Evolutionary conservation across 2,329 filamentous ascomycete genomes (phyloP), one percentile per base, ranked within the genome.

Genomic region (Cladophialophora psammophila): DNA sequence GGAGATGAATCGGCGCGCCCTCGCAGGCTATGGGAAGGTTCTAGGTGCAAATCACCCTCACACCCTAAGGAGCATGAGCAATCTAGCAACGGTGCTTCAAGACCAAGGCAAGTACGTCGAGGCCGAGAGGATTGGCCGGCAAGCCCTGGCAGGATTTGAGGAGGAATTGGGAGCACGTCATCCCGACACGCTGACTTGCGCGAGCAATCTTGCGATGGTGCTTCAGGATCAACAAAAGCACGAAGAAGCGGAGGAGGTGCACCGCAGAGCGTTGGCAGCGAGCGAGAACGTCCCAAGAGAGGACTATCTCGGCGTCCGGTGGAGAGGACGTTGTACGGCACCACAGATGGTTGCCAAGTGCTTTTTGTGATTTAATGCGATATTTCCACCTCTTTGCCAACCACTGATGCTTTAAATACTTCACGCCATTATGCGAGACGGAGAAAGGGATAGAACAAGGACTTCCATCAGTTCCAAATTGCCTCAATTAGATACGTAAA

Each of bases 101-200:
- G 26, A 38, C 7, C 65, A 69, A 58, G 71, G 66, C 8, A 66
- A 60, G 9, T 71, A 70, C 53, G 52, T 58, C 50, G 70, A 75
- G 50, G 72, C 74, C n/a, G 69, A 74, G 53, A n/a, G 35, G 45
- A 68, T 73, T 4, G 32, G 10, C 13, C 50, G 50, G 26, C n/a
- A 32, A 18, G 20, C 31, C n/a, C 12, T 26, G 6, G 50, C n/a
- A 7, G 50, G 31, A 54, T 5, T 13, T 9, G 7, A 32, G 5
- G 42, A 31, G n/a, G n/a, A 31, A 5, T 35, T 60, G 5, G 56
- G 56, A 8, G 7, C 18, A 6, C 5, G 31, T 10, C 56, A 60
- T 60, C 20, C n/a, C 1, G 20, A 60, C 20, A 60, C 56, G 20
- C 38, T 60, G 36, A 32, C 56, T 1, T 45, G 56, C 38, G 15